Evolutionary conservation across 2,329 filamentous ascomycete species (phyloP).

Genomic region (Phaeomoniella chlamydospora): DNA sequence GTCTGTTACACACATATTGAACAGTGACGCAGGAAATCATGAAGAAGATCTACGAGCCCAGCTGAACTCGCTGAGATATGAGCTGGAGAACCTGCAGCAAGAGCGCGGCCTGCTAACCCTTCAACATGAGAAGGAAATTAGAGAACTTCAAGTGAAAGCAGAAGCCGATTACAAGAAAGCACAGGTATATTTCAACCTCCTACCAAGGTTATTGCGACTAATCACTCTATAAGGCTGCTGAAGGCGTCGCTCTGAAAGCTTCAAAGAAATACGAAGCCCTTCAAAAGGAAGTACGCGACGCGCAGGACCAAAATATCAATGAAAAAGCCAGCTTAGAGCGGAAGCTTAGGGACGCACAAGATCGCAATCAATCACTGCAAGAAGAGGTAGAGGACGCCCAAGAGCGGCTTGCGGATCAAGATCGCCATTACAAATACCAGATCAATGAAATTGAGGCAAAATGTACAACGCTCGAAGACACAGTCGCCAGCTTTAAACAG

Average conservation of each 20-base stretch:
- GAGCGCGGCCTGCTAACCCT: conserved; percentile 70
- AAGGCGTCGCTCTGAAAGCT: conserved; percentile 35
- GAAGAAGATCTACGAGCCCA: conserved; percentile 80
- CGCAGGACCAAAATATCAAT: conserved; percentile 37
- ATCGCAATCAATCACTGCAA: conserved; percentile 57
- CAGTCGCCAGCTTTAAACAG: conserved; percentile 32
- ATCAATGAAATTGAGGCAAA: conserved; percentile 47
- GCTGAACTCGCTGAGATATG: conserved; percentile 75
- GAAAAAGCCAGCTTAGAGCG: conserved; percentile 41
- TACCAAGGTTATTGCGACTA: background rate
- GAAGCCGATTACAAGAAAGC: conserved; percentile 69
- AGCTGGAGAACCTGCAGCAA: conserved; percentile 72
- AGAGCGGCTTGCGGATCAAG: conserved; percentile 54
- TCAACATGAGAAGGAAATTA: conserved; percentile 68
- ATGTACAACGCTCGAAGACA: conserved; percentile 42
- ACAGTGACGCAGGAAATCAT: conserved; percentile 10
- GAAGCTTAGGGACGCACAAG: conserved; percentile 41
- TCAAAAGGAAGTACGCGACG: conserved; percentile 38
- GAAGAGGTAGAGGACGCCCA: conserved; percentile 77
- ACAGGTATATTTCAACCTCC: conserved; percentile 32
- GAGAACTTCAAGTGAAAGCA: conserved; percentile 65
- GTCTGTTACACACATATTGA: conserved; percentile 9
- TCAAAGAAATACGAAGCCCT: conserved; percentile 40
- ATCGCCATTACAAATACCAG: conserved; percentile 49
- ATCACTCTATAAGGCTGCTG: conserved; percentile 35